These are phyloP conservation scores for Limnanthes douglasii DNA, from an alignment of 345 rosid genomes.

Conservation along the genomic window DNA sequence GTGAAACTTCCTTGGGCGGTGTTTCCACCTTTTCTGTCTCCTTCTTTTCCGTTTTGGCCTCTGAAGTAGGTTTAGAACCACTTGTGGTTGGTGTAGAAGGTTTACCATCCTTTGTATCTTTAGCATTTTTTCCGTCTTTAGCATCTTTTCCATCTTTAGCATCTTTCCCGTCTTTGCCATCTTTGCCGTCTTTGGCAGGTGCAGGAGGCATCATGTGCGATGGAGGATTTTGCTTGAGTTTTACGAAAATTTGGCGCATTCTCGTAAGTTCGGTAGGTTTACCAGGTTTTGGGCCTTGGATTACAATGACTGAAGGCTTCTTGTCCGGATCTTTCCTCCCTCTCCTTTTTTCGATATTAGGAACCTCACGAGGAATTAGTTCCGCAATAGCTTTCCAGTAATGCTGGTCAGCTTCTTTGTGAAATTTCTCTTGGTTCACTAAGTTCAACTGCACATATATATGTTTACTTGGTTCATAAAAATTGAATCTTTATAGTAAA, in stretches of 20 bases:
- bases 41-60: conserved; percentile 20
- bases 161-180: conserved; percentile 18
- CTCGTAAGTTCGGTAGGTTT: conserved; percentile 79
- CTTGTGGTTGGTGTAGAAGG: conserved; percentile 10
- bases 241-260: conserved; percentile 70
- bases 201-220: conserved; percentile 84
- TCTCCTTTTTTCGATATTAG: conserved; percentile 77
- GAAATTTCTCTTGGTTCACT: conserved; percentile 89
- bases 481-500: too few species aligned
- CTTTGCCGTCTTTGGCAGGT: conserved; percentile 19
- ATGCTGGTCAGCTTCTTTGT: conserved; percentile 75
- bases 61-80: conserved; percentile 16
- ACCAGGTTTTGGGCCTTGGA: conserved; percentile 95
- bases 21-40: conserved; percentile 21
- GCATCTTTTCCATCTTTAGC: conserved; percentile 23
- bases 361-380: conserved; percentile 78
- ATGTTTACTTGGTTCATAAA: background rate
- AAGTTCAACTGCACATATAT: conserved; percentile 37
- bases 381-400: conserved; percentile 96
- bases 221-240: conserved; percentile 77
- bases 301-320: conserved; percentile 43
- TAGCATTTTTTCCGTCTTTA: conserved; percentile 12
- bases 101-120: conserved; percentile 13
- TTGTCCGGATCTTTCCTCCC: conserved; percentile 63
- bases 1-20: conserved; percentile 10